Conservation (phyloP, 73 alveolate species). For the Breviolum minutum region DNA sequence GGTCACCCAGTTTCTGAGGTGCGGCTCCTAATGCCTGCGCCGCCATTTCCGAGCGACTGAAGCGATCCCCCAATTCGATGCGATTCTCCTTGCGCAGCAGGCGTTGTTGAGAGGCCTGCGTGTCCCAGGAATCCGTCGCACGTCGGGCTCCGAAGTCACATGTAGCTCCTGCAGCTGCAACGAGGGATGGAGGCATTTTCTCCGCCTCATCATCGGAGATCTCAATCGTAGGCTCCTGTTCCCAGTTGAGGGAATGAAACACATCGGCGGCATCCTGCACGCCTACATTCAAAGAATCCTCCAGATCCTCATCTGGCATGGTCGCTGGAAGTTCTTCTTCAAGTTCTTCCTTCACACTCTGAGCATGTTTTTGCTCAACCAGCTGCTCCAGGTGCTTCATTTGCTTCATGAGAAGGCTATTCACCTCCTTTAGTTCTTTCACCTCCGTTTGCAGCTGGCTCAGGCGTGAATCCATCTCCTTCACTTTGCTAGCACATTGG, state of each 20-base stretch:
- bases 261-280: background rate
- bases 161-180: background rate
- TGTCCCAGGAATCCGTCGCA: background rate
- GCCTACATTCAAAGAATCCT: background rate
- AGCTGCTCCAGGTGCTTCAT: no score
- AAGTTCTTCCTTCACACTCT: no score
- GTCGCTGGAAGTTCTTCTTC: background rate
- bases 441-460: no score
- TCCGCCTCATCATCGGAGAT: slow-evolving; percentile 3
- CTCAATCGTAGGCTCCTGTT: background rate
- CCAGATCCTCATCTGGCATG: background rate
- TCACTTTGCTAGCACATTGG: no score
- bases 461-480: no score
- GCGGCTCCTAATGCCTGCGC: background rate
- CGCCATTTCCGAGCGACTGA: background rate
- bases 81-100: background rate
- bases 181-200: background rate
- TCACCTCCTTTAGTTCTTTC: no score
- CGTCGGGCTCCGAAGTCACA: background rate
- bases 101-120: background rate
- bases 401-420: no score
- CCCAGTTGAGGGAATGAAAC: background rate
- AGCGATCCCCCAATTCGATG: background rate
- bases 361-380: no score
- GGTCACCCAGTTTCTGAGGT: background rate